phyloP scores from a whole-genome alignment of 495 filamentous ascomycete species.

The Trypethelium eluteriae region DNA sequence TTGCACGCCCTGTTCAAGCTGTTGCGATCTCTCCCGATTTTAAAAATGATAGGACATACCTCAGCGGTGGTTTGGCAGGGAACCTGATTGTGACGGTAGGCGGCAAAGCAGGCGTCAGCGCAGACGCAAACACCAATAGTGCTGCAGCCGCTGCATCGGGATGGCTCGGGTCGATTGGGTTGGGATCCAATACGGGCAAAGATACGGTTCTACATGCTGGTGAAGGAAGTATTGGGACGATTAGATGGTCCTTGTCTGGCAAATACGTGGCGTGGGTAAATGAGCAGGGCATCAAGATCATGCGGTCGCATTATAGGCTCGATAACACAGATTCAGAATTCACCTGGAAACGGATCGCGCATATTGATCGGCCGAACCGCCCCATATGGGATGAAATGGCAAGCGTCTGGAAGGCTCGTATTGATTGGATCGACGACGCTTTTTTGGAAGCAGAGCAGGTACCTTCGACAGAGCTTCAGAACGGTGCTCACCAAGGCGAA shows the following conservation, averaged over 20 bases:
- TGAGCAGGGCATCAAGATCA: conserved; percentile 93
- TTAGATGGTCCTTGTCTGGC: conserved; percentile 87
- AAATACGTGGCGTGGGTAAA: conserved; percentile 92
- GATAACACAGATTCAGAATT: conserved; percentile 68
- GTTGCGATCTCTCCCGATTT: conserved; percentile 89
- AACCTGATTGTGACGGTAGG: conserved; percentile 83
- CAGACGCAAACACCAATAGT: conserved; percentile 70
- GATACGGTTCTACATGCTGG: conserved; percentile 86
- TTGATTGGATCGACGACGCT: conserved; percentile 85
- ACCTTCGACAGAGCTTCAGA: background rate
- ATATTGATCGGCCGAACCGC: conserved; percentile 73
- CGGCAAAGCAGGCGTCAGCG: conserved; percentile 65
- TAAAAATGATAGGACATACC: conserved; percentile 73
- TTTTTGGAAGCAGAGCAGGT: conserved; percentile 50
- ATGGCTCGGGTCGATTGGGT: conserved; percentile 79
- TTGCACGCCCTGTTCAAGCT: conserved; percentile 81
- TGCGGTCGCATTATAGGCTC: conserved; percentile 80
- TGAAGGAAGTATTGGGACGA: conserved; percentile 80
- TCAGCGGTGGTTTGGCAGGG: conserved; percentile 85
- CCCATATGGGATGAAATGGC: conserved; percentile 91
- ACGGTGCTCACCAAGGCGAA: conserved; percentile 14
- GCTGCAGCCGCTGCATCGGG: conserved; percentile 80
- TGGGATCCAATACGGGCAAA: conserved; percentile 69
- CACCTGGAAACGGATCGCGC: conserved; percentile 93
- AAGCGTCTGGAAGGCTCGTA: conserved; percentile 80